Base-by-base conservation (phyloP, 441 rosid genomes). In the Populus hybrid region DNA sequence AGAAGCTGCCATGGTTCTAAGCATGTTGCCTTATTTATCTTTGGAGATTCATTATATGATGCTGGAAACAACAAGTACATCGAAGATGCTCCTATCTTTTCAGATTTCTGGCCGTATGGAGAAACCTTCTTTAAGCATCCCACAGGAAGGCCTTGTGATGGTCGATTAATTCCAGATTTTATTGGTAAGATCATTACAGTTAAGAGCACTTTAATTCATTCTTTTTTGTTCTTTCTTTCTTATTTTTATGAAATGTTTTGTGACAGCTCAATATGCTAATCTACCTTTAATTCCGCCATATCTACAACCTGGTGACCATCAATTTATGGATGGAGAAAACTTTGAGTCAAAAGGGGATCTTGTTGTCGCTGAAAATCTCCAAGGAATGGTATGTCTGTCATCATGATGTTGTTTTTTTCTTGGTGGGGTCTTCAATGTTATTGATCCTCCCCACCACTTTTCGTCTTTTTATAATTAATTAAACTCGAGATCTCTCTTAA, bases 1-100 rank as follows among this genome's bases (percentile, higher is more conserved):
- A 76, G 53, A 35, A 50, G 59, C 71, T 70, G 83, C 82, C 74
- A 61, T 0, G 72, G 18, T 50, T 8, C 57, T 10, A 79, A 80
- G 9, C 84, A 80, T 63, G 70, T 78, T 34, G 82, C 87, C 11
- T 83, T 87, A 42, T 89, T 86, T 75, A 78, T 83, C 76, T 85
- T 84, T 4, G 88, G 89, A n/a, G 91, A 87, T 80, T 86, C 92
- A 32, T 14, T 76, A 18, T 83, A 86, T 74, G 87, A 89, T 79
- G 83, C 76, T 8, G 90, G 90, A 70, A 87, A 82, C 81, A 84
- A 82, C 75, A 84, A 86, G 75, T 83, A 81, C 53, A 77, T 83
- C 42, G 18, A 69, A 73, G 85, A 83, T 12, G 2, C 36, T 16
- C 40, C 76, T 0, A 38, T 74, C 70, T 81, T 64, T 57, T 76